Percentiles rank a stretch among this genome's conserved stretches.
Conservation (phyloP, 2,329 filamentous ascomycete species). For the Alternaria postmessia region DNA sequence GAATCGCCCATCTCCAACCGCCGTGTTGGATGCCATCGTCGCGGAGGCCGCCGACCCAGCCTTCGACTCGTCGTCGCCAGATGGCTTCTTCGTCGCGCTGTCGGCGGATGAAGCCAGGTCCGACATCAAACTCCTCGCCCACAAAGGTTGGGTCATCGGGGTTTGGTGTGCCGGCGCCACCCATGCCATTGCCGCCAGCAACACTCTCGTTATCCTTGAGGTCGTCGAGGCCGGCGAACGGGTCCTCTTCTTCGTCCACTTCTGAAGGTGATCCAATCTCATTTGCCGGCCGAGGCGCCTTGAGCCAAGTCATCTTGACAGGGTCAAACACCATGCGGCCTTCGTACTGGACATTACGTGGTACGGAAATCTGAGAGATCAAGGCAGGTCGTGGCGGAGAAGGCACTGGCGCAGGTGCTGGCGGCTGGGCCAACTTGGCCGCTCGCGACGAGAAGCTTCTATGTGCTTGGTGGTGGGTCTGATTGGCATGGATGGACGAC, state of each 20-base stretch:
- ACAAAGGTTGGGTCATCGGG: conserved; percentile 60
- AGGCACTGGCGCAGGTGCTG: conserved; percentile 57
- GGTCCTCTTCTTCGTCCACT: conserved; percentile 86
- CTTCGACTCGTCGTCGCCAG: conserved; percentile 87
- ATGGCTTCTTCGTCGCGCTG: conserved; percentile 91
- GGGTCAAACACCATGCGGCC: conserved; percentile 99
- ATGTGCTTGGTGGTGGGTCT: conserved; percentile 35
- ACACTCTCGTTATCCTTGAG: conserved; percentile 71
- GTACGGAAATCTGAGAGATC: conserved; percentile 84
- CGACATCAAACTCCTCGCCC: conserved; percentile 96
- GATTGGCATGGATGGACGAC: conserved; percentile 35
- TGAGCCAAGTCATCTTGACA: conserved; percentile 96
- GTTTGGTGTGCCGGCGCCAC: conserved; percentile 28
- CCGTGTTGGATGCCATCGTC: conserved; percentile 54
- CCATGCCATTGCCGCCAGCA: conserved; percentile 36
- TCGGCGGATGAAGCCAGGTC: conserved; percentile 87
- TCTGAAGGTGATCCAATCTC: conserved; percentile 57
- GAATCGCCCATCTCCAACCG: conserved; percentile 79
- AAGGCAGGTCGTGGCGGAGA: conserved; percentile 72
- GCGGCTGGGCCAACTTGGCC: conserved; percentile 41
- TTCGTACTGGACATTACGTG: conserved; percentile 89
- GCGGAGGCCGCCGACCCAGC: conserved; percentile 74
- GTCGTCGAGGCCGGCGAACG: conserved; percentile 94
- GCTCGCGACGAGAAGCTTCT: conserved; percentile 51
- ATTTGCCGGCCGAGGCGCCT: conserved; percentile 61